Conservation (phyloP, 805 yeast species). For the Millerozyma acaciae region DNA sequence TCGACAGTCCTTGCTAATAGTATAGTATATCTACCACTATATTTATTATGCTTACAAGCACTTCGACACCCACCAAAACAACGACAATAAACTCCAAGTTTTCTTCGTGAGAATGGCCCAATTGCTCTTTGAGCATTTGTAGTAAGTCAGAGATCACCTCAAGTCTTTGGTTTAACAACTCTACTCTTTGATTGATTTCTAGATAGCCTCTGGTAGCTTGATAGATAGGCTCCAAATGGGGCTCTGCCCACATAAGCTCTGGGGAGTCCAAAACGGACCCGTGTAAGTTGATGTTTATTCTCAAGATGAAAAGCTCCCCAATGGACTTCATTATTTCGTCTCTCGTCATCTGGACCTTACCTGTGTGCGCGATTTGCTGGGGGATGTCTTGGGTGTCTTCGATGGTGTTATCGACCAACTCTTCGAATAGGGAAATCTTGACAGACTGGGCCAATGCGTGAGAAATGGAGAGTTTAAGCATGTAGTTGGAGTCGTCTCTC, state of each 20-base stretch:
- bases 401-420: constrained; percentile 92
- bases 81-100: constrained; percentile 89
- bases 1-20: too few relatives aligned
- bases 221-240: constrained; percentile 94
- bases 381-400: constrained; percentile 98
- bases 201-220: constrained; percentile 95
- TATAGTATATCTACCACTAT: constrained; percentile 57
- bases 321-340: constrained; percentile 96
- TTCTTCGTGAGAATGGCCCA: constrained; percentile 91
- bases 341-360: constrained; percentile 91
- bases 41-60: constrained; percentile 79
- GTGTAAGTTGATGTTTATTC: constrained; percentile 78
- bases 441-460: constrained; percentile 96
- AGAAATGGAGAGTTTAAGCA: constrained; percentile 88
- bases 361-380: constrained; percentile 89
- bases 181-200: constrained; percentile 92
- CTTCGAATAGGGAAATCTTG: constrained; percentile 92
- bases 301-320: constrained; percentile 87
- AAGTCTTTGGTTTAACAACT: constrained; percentile 81
- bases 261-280: constrained; percentile 94
- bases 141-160: constrained; percentile 91
- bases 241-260: constrained; percentile 98
- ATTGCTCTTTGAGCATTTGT: constrained; percentile 95
- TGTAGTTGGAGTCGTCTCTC: constrained; percentile 83
- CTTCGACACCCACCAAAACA: constrained; percentile 87